Percentiles rank a stretch among this genome's conserved stretches.
Conservation (phyloP, 345 rosid species). For the Combretum micranthum region DNA sequence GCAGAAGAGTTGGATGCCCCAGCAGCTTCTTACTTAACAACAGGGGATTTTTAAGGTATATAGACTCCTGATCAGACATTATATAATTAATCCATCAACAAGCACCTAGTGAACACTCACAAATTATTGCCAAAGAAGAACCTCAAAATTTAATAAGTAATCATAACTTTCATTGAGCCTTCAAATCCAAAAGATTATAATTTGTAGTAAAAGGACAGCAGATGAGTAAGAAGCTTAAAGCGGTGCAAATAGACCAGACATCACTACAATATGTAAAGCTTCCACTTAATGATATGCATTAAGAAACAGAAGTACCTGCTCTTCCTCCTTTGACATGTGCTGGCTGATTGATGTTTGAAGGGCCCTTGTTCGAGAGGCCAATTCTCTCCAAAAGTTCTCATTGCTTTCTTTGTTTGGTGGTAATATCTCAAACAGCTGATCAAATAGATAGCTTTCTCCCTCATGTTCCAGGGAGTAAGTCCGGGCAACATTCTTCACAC, state of each 20-base stretch:
- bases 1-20: too few species aligned
- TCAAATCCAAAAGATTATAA: not conserved
- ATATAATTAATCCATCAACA: too few species aligned
- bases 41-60: too few species aligned
- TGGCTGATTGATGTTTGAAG: conserved; percentile 77
- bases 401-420: conserved; percentile 43
- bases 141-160: not conserved
- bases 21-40: too few species aligned
- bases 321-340: conserved; percentile 95
- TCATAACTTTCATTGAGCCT: not conserved
- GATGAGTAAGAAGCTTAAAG: too few species aligned
- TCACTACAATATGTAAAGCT: not conserved
- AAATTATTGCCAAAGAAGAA: not conserved
- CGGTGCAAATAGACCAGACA: not conserved
- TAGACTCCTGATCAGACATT: too few species aligned
- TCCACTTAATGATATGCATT: too few species aligned
- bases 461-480: conserved; percentile 89
- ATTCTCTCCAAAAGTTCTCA: conserved; percentile 59
- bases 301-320: conserved; percentile 42
- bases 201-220: not conserved
- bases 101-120: not conserved
- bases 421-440: conserved; percentile 63
- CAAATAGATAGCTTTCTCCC: conserved; percentile 70
- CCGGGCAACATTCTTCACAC: conserved; percentile 85
- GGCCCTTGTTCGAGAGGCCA: conserved; percentile 76